Conservation (phyloP, 2,329 filamentous ascomycete species). For the Magnaporthiopsis incrustans region DNA sequence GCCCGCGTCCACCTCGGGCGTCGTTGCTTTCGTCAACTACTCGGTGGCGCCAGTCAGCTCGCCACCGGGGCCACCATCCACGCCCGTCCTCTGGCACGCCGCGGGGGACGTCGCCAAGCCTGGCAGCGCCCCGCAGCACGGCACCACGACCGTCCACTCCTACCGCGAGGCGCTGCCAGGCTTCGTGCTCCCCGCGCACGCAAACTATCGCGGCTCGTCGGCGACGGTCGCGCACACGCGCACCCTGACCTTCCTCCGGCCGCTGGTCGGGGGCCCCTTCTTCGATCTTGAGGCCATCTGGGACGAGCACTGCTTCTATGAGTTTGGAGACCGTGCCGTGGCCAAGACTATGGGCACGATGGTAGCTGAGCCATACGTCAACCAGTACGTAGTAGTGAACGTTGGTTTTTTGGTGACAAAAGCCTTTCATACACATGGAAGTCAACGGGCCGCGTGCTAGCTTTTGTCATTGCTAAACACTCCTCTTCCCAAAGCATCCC, state of each 20-base stretch:
- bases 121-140: constrained; percentile 9
- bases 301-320: constrained; percentile 68
- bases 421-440: no score
- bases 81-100: neutral
- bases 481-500: constrained; percentile 34
- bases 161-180: constrained; percentile 34
- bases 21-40: neutral
- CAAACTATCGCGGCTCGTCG: constrained; percentile 40
- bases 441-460: no score
- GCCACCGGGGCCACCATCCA: neutral
- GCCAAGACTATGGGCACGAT: constrained; percentile 74
- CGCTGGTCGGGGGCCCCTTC: constrained; percentile 51
- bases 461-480: no score
- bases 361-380: constrained; percentile 72
- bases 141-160: constrained; percentile 25
- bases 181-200: constrained; percentile 42
- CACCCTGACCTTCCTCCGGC: constrained; percentile 57
- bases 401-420: no score
- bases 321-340: constrained; percentile 62
- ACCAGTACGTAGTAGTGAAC: constrained; percentile 35
- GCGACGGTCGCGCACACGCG: constrained; percentile 60
- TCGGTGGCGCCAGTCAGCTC: neutral
- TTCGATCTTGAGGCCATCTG: constrained; percentile 72
- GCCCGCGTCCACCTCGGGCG: no score
- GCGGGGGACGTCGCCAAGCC: constrained; percentile 8